Conservation (phyloP, 2,329 filamentous ascomycete species). For the Ceratocystis cacaofunesta region DNA sequence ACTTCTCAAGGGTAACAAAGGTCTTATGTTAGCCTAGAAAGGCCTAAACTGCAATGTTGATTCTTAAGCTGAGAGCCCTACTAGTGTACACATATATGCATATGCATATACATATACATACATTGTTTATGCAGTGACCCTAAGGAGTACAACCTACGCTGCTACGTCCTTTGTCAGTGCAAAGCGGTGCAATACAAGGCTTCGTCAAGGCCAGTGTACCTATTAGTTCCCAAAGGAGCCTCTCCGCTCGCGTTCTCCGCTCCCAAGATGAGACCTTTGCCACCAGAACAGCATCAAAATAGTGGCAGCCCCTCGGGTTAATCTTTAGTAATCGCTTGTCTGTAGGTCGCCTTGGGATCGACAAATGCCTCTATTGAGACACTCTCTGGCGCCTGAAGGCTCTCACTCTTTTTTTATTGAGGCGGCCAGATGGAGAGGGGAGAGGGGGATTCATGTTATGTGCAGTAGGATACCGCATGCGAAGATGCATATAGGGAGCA, state of each 20-base stretch:
- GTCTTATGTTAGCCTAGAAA: background rate
- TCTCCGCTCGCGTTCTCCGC: background rate
- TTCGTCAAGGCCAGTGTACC: background rate
- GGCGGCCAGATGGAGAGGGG: no score
- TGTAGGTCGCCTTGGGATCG: no score
- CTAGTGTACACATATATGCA: background rate
- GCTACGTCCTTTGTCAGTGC: background rate
- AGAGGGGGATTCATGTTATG: no score
- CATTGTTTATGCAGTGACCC: constrained; percentile 1
- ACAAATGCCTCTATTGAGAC: no score
- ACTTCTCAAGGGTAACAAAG: background rate
- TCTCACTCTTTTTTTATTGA: no score
- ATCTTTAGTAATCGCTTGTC: no score
- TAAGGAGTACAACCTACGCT: background rate
- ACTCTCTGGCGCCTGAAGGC: no score
- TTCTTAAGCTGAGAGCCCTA: background rate
- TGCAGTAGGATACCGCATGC: no score
- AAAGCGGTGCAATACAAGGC: background rate
- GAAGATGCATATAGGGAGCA: no score
- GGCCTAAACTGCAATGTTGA: background rate
- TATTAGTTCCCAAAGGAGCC: background rate
- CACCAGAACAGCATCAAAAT: background rate
- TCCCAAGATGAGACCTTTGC: background rate
- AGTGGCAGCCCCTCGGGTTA: background rate
- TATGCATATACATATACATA: background rate